A percentile compares a stretch with the other conserved stretches of the same genome.
These are phyloP conservation scores for Trichoderma virens DNA, from an alignment of 495 filamentous ascomycete genomes.

Conservation along the genomic window DNA sequence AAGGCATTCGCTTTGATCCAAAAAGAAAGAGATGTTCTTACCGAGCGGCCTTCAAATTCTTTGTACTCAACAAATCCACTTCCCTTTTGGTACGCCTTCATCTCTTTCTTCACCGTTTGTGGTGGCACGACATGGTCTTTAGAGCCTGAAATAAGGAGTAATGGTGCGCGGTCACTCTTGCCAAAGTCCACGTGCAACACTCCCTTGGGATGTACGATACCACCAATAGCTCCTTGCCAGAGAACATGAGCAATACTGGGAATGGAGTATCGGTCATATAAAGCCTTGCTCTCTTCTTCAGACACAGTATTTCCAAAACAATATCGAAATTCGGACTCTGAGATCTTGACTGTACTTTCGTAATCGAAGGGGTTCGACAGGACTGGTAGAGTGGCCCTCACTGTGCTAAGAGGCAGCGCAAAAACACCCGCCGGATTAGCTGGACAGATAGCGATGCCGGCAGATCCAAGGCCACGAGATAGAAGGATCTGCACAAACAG, in stretches of 20 bases:
- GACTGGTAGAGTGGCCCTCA: conserved; percentile 13
- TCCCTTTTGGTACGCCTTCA: conserved; percentile 14
- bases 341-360: conserved; percentile 17
- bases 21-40: background rate
- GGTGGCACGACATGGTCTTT: conserved; percentile 10
- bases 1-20: too few species aligned
- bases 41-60: conserved; percentile 15
- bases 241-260: conserved; percentile 17
- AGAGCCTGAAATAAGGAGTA: conserved; percentile 9
- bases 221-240: conserved; percentile 17
- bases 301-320: conserved; percentile 17
- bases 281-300: conserved; percentile 12
- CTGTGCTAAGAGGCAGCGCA: conserved; percentile 12
- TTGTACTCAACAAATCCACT: conserved; percentile 16
- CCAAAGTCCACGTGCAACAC: conserved; percentile 9
- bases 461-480: conserved; percentile 14
- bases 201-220: conserved; percentile 8
- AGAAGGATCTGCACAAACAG: conserved; percentile 17
- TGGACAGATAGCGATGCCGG: conserved; percentile 15
- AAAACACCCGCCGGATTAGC: conserved; percentile 16
- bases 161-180: background rate
- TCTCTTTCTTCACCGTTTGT: conserved; percentile 10
- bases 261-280: conserved; percentile 17
- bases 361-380: conserved; percentile 16
- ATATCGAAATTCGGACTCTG: conserved; percentile 18